Evolutionary conservation across 345 rosid genomes (phyloP), one percentile per base, ranked within the genome.

Genomic region (Moricandia moricandioides): DNA sequence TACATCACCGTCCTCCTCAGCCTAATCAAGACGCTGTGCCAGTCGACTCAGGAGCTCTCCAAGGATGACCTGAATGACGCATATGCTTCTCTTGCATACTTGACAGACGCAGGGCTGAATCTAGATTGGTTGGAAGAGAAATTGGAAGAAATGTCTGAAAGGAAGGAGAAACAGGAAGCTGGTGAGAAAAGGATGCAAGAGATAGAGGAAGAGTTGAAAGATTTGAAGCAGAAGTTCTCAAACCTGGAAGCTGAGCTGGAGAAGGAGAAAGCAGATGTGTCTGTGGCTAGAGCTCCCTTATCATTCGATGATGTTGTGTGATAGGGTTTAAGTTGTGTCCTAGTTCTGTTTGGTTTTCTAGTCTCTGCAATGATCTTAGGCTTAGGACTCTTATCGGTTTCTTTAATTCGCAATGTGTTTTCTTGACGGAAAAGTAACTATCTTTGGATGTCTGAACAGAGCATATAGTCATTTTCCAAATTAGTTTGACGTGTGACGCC

Each of bases 401-500:
- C 52, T 12, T 31, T 63, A 34, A 72, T 6, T 16, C n/a, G 30
- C 52, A 63, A 5, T 16, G 2, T 72, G 47, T 21, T 65, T 43
- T 65, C 66, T 74, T 43, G 71, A 18, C 21, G 6, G 11, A 74
- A 12, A 58, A 66, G 60, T 33, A 57, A 45, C 8, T 21, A 47
- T 33, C 11, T 59, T 11, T 24, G 62, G 67, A 7, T 45, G 62
- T 67, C 54, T 67, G 62, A 60, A 61, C 68, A 67, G 43, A 65
- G 72, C 51, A 43, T 65, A 18, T 7, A 66, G 78, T 45, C 66
- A 57, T 59, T 17, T 5, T 7, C 10, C 51, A 60, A 75, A 54
- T 70, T 62, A 62, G 74, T 70, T 54, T 62, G 79, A 54, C 65
- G 49, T 62, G 74, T 69, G 71, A 77, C 9, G 67, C 24, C n/a